A percentile compares a stretch with the other conserved stretches of the same genome.
Evolutionary conservation across 2,329 filamentous ascomycete genomes (phyloP).

Genomic region (Stachybotrys chlorohalonatus): DNA sequence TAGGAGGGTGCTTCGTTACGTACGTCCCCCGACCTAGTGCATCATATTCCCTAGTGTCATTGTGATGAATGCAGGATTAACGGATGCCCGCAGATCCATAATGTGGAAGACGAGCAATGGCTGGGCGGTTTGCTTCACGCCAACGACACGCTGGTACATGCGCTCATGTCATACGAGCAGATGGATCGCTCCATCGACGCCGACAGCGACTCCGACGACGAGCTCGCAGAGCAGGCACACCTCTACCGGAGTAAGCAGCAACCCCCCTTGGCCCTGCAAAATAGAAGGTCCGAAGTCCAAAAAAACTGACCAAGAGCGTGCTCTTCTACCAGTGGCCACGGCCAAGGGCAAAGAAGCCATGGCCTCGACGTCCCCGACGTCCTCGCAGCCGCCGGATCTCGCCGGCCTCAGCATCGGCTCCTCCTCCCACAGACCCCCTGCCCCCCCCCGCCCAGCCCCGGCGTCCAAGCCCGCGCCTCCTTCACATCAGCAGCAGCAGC

Average conservation of each 20-base stretch:
- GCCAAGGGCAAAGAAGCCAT: slow-evolving; percentile 40
- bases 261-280: slow-evolving; percentile 7
- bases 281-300: neutral
- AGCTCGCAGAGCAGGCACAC: slow-evolving; percentile 56
- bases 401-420: slow-evolving; percentile 32
- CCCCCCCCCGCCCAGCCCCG: slow-evolving; percentile 31
- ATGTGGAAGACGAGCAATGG: slow-evolving; percentile 85
- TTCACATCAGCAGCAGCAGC: slow-evolving; percentile 9
- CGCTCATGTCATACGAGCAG: slow-evolving; percentile 90
- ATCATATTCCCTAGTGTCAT: neutral
- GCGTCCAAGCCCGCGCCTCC: slow-evolving; percentile 11
- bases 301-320: neutral
- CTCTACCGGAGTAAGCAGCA: slow-evolving; percentile 47
- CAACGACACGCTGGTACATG: slow-evolving; percentile 91
- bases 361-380: slow-evolving; percentile 31
- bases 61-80: slow-evolving; percentile 1
- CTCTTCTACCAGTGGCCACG: slow-evolving; percentile 35
- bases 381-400: slow-evolving; percentile 31
- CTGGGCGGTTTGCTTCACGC: slow-evolving; percentile 85
- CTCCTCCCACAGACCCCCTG: slow-evolving; percentile 27
- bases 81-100: slow-evolving; percentile 55
- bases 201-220: slow-evolving; percentile 63
- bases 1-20: slow-evolving; percentile 76
- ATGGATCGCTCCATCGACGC: slow-evolving; percentile 78
- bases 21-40: slow-evolving; percentile 24